phyloP scores from a whole-genome alignment of 164 flowering plant species.

The Pachysandra terminalis region DNA sequence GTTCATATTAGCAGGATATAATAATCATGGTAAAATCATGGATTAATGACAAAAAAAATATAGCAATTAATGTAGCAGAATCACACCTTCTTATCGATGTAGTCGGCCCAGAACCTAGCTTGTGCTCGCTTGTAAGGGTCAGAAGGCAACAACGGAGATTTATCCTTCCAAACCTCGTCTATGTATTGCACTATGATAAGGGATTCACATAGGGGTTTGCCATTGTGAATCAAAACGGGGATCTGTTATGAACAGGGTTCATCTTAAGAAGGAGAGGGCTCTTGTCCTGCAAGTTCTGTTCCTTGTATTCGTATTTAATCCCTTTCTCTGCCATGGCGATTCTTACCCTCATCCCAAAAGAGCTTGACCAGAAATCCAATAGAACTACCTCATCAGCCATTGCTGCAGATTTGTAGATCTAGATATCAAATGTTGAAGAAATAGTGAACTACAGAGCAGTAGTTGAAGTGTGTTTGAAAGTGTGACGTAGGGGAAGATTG shows the following conservation, averaged over 20 bases:
- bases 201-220: neutral
- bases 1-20: too few relatives aligned
- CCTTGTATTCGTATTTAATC: neutral
- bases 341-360: neutral
- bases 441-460: too few relatives aligned
- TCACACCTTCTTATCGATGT: neutral
- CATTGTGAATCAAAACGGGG: neutral
- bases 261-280: neutral
- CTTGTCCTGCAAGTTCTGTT: neutral
- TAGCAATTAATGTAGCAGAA: neutral
- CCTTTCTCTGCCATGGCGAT: neutral
- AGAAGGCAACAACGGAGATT: neutral
- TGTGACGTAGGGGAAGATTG: too few relatives aligned
- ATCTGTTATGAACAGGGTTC: neutral
- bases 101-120: neutral
- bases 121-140: neutral
- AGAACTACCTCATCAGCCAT: neutral
- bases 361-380: neutral
- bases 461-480: too few relatives aligned
- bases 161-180: neutral
- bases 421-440: too few relatives aligned
- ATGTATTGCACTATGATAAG: neutral
- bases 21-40: too few relatives aligned
- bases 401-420: neutral
- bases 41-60: too few relatives aligned